A percentile compares a stretch with the other conserved stretches of the same genome.
Evolutionary conservation across 306 rosid genomes (phyloP).

Genomic region (Prosopis cineraria): DNA sequence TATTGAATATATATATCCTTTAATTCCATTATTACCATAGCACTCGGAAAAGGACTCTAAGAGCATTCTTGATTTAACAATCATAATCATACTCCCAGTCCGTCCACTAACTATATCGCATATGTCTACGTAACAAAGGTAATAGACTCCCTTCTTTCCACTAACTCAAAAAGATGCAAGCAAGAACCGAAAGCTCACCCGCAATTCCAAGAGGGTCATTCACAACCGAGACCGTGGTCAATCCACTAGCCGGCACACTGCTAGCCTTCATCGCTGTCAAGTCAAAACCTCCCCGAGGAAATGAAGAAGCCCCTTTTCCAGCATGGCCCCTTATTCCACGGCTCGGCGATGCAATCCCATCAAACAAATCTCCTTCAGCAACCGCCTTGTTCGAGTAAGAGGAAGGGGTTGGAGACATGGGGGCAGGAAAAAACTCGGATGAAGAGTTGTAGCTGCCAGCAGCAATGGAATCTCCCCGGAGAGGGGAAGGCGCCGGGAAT

Average conservation of each 20-base stretch:
- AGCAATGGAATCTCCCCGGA: slow-evolving; percentile 36
- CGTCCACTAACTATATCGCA: background rate
- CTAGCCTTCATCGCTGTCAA: slow-evolving; percentile 54
- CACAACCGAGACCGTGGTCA: slow-evolving; percentile 63
- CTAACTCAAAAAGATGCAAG: slow-evolving; percentile 18
- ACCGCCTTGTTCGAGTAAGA: slow-evolving; percentile 48
- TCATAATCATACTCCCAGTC: background rate
- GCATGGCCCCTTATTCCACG: slow-evolving; percentile 37
- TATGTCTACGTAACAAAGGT: slow-evolving; percentile 16
- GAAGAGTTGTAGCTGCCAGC: slow-evolving; percentile 28
- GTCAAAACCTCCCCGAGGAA: slow-evolving; percentile 64
- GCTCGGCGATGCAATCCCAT: slow-evolving; percentile 41
- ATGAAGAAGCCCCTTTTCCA: slow-evolving; percentile 50
- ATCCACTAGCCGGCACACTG: slow-evolving; percentile 57
- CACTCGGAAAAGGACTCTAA: slow-evolving; percentile 5
- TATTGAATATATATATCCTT: background rate
- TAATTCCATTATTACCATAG: background rate
- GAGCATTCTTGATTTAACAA: background rate
- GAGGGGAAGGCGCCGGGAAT: slow-evolving; percentile 35
- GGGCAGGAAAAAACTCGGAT: slow-evolving; percentile 29
- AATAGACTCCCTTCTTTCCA: slow-evolving; percentile 7
- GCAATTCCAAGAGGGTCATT: slow-evolving; percentile 45
- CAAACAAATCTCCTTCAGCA: slow-evolving; percentile 36
- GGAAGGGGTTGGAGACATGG: slow-evolving; percentile 42
- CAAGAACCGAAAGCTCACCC: slow-evolving; percentile 39